Evolutionary conservation across 306 rosid species (phyloP), one percentile per base, ranked within the genome.

Genomic region (Casuarina equisetifolia): DNA sequence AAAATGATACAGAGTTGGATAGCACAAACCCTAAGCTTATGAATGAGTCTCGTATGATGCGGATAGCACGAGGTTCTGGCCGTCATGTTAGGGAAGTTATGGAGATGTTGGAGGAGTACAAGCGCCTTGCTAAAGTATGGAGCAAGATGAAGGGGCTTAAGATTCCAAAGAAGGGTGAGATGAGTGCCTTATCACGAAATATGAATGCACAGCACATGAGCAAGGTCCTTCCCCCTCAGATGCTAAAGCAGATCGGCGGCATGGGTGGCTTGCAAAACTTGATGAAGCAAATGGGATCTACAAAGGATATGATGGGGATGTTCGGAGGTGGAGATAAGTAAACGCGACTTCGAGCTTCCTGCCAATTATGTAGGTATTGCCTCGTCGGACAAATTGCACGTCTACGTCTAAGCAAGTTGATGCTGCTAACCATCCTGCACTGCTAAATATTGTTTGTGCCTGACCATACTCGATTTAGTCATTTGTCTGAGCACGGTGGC

Each of bases 91-190:
- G 84, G 55, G 96, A 93, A 53, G 97, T 89, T 17, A 83, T 81
- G 87, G 96, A 91, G 74, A 91, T 93, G 97, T n/a, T 93, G 80
- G 97, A 91, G 78, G 93, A 90, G 88, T 91, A 90, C 89, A 91
- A 90, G 76, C 90, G 92, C 48, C 96, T 88, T 45, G 96, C 97
- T 40, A 90, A 91, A 84, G 76, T 88, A 77, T 89, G 93, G 93
- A 77, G 95, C 89, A 89, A 91, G 79, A 91, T 90, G 93, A 87
- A 87, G 69, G 93, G 92, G 75, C 87, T 93, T 43, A 88, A 93
- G 91, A 89, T 91, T 70, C 94, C 98, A 0, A 91, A 93, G 86
- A 89, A 91, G 86, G 94, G 95, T 17, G 91, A 87, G 9, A 91
- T 90, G 91, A 89, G 92, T 76, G 78, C 87, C 38, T 73, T 91